Evolutionary conservation across 1,284 basidiomycete species (phyloP), one percentile per base, ranked within the genome.

Genomic region (Irpex lacteus): DNA sequence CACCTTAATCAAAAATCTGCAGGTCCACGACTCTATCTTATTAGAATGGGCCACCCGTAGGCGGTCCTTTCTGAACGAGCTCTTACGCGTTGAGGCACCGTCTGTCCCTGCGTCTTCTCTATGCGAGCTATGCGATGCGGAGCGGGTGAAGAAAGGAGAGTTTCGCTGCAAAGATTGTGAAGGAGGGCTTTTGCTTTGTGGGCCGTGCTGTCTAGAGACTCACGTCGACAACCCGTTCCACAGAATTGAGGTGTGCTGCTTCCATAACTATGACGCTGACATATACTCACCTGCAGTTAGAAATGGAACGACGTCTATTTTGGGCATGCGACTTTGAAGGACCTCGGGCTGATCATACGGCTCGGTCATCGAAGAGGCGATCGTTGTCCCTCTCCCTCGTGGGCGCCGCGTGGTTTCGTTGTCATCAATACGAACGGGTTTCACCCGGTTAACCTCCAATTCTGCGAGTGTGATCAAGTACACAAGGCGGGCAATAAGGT

Each of bases 371-470:
- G 5, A 5, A 6, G 18, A 2, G 32, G 26, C 3, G 52, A 40
- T 1, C 5, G 5, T 5, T 66, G 65, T 52, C 8, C 47, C 5
- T 2, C 3, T 3, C 55, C 58, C 5, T n/a, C 7, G 2, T 18
- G n/a, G 4, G 62, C 37, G 26, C 65, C 49, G 5, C 57, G 50
- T 7, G 50, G 40, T 5, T 59, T 60, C 38, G 34, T 65, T 5
- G 53, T 67, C 15, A 1, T 67, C 5, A 37, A 67, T 38, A 63
- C 44, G 8, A 65, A 62, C 44, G 66, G 63, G 2, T 55, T 67
- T 44, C 66, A 67, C 49, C 56, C 44, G 13, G 36, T 63, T 2
- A 53, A n/a, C 1, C 19, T 65, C 11, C 49, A 37, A 1, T 67
- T 47, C 34, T 67, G 63, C 47, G 3, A 50, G n/a, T 67, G 66